A percentile compares a stretch with the other conserved stretches of the same genome.
phyloP scores from a whole-genome alignment of 169 alveolate genomes.

The Eimeria maxima region DNA sequence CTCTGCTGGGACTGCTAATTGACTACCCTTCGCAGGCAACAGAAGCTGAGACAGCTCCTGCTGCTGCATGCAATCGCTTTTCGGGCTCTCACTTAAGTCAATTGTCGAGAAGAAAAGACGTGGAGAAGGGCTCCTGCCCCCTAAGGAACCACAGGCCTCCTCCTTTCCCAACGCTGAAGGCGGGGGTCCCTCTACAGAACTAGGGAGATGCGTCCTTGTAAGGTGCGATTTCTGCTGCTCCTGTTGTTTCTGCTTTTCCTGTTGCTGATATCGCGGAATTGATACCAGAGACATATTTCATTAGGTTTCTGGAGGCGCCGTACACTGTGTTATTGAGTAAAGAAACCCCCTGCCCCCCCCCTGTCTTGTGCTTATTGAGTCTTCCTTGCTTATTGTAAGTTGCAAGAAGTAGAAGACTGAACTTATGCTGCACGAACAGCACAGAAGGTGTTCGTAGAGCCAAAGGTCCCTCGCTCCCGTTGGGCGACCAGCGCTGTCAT shows the following conservation, averaged over 20 bases:
- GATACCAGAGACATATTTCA: neutral
- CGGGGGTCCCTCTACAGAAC: neutral
- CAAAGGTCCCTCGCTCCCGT: too few species aligned
- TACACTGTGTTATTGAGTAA: neutral
- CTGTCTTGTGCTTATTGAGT: neutral
- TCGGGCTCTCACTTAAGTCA: neutral
- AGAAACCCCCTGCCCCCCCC: neutral
- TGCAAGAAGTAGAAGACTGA: neutral
- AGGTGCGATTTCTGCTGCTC: neutral
- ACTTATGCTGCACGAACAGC: neutral
- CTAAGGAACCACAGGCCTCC: neutral
- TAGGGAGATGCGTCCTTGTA: too few species aligned
- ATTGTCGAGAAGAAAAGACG: slow-evolving; percentile 4
- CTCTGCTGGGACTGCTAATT: neutral
- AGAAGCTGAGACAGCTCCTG: neutral
- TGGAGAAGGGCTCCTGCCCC: neutral
- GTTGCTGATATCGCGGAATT: neutral
- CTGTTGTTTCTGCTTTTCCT: neutral
- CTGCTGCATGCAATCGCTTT: slow-evolving; percentile 17
- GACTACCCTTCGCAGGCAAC: neutral
- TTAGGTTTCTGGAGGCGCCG: neutral
- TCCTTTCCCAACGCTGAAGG: neutral
- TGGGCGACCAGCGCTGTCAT: neutral
- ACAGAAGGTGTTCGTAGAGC: too few species aligned
- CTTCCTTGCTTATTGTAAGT: neutral